Evolutionary conservation across 2,329 filamentous ascomycete genomes (phyloP).

Genomic region (Venturia oleaginea): DNA sequence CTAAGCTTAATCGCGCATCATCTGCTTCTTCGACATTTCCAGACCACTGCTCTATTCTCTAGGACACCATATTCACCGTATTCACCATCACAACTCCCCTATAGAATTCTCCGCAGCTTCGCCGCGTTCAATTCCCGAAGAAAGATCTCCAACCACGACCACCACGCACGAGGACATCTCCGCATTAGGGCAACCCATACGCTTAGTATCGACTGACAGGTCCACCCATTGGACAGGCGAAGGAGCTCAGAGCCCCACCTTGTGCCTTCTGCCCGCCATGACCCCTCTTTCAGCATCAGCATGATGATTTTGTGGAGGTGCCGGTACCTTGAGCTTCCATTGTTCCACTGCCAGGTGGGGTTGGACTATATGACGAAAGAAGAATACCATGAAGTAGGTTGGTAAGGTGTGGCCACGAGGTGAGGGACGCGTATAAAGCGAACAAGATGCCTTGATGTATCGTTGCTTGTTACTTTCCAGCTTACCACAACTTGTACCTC

Average conservation of each 20-base stretch:
- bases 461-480: not conserved
- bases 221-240: not conserved
- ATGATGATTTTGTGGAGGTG: not conserved
- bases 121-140: not conserved
- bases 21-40: not conserved
- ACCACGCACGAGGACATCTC: too few species aligned
- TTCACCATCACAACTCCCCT: not conserved
- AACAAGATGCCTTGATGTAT: not conserved
- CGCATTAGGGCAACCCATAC: not conserved
- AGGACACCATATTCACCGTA: too few species aligned
- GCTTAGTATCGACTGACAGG: not conserved
- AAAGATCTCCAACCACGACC: not conserved
- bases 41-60: too few species aligned
- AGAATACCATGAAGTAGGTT: not conserved
- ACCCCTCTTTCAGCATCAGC: slow-evolving; percentile 1
- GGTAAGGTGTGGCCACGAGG: not conserved
- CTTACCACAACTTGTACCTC: not conserved
- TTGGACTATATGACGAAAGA: slow-evolving; percentile 1
- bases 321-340: not conserved
- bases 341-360: not conserved
- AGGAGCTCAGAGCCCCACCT: not conserved
- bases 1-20: not conserved
- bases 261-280: not conserved
- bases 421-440: not conserved
- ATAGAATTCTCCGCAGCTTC: not conserved